Conservation (phyloP, 2,329 filamentous ascomycete genomes). For the Colletotrichum coccodes region DNA sequence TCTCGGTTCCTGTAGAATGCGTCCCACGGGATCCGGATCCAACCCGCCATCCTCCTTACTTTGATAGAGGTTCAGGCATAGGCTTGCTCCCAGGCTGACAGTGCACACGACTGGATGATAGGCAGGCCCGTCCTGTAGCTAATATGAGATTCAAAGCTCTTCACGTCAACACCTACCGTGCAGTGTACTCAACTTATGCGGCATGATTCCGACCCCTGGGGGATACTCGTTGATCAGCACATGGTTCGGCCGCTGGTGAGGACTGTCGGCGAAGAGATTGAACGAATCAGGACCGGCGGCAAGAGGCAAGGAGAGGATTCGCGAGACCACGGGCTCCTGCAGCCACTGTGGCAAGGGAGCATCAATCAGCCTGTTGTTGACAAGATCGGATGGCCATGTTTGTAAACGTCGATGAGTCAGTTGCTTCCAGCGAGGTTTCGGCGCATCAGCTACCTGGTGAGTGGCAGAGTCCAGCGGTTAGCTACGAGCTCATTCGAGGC, state of each 20-base stretch:
- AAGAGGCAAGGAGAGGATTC: slow-evolving; percentile 60
- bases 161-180: slow-evolving; percentile 34
- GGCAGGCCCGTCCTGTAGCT: slow-evolving; percentile 76
- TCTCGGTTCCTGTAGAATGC: slow-evolving; percentile 84
- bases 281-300: slow-evolving; percentile 31
- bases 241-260: slow-evolving; percentile 85
- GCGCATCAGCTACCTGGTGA: slow-evolving; percentile 68
- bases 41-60: slow-evolving; percentile 71
- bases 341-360: slow-evolving; percentile 82
- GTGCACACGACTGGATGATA: slow-evolving; percentile 93
- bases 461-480: slow-evolving; percentile 37
- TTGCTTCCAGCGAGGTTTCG: slow-evolving; percentile 84
- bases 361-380: slow-evolving; percentile 80
- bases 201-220: slow-evolving; percentile 93
- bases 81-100: slow-evolving; percentile 81
- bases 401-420: slow-evolving; percentile 91
- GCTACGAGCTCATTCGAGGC: background rate
- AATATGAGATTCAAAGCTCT: slow-evolving; percentile 37
- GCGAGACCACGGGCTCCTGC: slow-evolving; percentile 72
- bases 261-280: slow-evolving; percentile 70
- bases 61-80: slow-evolving; percentile 82
- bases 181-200: slow-evolving; percentile 74
- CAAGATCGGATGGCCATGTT: slow-evolving; percentile 87
- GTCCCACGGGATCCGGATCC: slow-evolving; percentile 59
- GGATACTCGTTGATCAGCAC: slow-evolving; percentile 94